Base-by-base conservation (phyloP, 208 protist genomes). In the Spironucleus salmonicida region DNA sequence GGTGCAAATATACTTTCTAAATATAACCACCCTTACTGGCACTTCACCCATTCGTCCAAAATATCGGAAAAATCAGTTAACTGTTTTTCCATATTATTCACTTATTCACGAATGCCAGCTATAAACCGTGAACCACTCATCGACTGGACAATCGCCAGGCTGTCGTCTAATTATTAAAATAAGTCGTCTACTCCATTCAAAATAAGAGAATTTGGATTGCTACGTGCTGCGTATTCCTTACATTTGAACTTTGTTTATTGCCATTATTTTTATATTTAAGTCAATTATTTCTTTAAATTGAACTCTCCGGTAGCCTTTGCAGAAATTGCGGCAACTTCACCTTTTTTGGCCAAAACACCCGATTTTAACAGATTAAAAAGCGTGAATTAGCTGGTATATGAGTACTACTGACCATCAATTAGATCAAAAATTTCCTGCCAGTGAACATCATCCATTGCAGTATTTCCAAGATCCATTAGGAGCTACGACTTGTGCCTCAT, bases 231-330 rank as follows among this genome's bases (percentile, higher is more conserved):
- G 42, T 76, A 42, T 23, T 62, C 66, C 58, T 81, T 81, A 53
- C 69, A 19, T 19, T 27, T 41, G 4, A 81, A 64, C 1, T 34
- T 15, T 11, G 88, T 87, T 40, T 86, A 84, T 39, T 87, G 84
- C 93, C 94, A 98, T 45, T 82, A 85, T n/a, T 79, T 66, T 39
- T 85, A 76, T 38, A 98, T 87, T 57, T 83, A 82, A 23, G 79
- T 71, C 0, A 85, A 34, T 0, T 69, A 64, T 40, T 79, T 59
- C 45, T 84, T 69, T 19, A 83, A 64, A 35, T 59, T 76, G n/a
- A 74, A 82, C 85, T 98, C 93, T 82, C 96, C 91, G 13, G 87
- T 92, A 29, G 94, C 94, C n/a, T 85, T 84, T 0, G 87, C 88
- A 68, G 88, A 93, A 53, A 96, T 89, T 71, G 89, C 89, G 26